Evolutionary conservation across 768 basidiomycete species (phyloP).

Genomic region (Mycena amicta): DNA sequence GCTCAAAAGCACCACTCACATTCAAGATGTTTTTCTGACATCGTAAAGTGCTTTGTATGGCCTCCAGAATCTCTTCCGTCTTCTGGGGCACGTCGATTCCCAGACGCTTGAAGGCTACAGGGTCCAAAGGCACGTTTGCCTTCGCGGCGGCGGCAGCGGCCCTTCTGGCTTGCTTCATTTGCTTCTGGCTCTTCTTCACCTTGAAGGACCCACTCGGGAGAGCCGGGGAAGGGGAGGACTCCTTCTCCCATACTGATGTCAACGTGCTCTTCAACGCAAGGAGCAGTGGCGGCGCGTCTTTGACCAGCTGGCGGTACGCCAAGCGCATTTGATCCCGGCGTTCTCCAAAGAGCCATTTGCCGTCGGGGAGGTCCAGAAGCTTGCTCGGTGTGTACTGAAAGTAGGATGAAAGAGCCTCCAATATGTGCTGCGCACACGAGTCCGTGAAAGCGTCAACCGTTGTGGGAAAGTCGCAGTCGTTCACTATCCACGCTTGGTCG

Average conservation of each 20-base stretch:
- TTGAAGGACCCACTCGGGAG: not conserved
- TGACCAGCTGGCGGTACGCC: conserved; percentile 12
- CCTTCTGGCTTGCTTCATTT: conserved; percentile 23
- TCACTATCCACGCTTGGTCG: conserved; percentile 30
- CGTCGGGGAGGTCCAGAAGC: conserved; percentile 12
- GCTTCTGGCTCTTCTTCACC: conserved; percentile 32
- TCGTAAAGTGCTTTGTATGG: conserved; percentile 20
- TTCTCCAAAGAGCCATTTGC: conserved; percentile 10
- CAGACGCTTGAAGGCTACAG: conserved; percentile 32
- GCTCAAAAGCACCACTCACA: conserved; percentile 24
- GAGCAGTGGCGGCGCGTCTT: conserved; percentile 15
- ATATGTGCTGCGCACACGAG: conserved; percentile 26
- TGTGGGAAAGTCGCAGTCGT: conserved; percentile 30
- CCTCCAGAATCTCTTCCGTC: conserved; percentile 19
- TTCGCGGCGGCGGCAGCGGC: conserved; percentile 8
- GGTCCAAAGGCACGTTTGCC: conserved; percentile 24
- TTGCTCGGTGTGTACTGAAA: conserved; percentile 17
- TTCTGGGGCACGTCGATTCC: conserved; percentile 29
- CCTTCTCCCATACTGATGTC: conserved; percentile 2
- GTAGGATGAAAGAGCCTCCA: conserved; percentile 28
- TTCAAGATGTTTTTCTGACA: conserved; percentile 31
- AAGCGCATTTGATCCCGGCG: conserved; percentile 9
- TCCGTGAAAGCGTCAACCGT: conserved; percentile 22
- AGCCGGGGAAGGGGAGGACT: not conserved
- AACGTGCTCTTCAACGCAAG: conserved; percentile 7